phyloP scores from a whole-genome alignment of 106 monocot genomes.

The Xerophyta viscosa region DNA sequence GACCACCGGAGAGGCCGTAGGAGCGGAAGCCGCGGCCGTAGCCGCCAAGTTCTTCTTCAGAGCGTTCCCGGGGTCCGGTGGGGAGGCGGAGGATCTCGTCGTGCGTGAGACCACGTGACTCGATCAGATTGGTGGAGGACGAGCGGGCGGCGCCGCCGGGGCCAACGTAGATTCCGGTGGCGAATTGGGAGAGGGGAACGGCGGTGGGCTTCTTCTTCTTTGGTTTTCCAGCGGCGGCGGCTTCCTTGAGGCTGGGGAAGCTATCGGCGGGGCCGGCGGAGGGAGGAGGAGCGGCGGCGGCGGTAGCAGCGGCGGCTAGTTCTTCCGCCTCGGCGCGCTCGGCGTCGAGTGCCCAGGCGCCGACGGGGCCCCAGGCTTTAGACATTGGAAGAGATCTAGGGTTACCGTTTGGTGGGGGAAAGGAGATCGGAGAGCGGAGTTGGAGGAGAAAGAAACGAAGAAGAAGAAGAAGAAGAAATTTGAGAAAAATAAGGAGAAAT shows the following conservation, averaged over 20 bases:
- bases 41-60: slow-evolving; percentile 75
- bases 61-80: slow-evolving; percentile 70
- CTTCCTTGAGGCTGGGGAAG: slow-evolving; percentile 84
- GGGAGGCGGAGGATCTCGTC: slow-evolving; percentile 73
- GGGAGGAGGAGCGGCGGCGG: neutral
- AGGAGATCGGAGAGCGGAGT: neutral
- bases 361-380: slow-evolving; percentile 74
- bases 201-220: slow-evolving; percentile 82
- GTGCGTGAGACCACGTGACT: slow-evolving; percentile 40
- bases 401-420: slow-evolving; percentile 8
- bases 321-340: slow-evolving; percentile 80
- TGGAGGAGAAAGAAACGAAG: neutral
- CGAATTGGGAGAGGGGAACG: slow-evolving; percentile 61
- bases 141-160: slow-evolving; percentile 12
- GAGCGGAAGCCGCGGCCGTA: slow-evolving; percentile 61
- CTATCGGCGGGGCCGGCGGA: slow-evolving; percentile 9
- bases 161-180: slow-evolving; percentile 22
- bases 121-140: slow-evolving; percentile 5
- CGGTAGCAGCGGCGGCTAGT: slow-evolving; percentile 15
- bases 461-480: neutral
- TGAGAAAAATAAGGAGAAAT: no score
- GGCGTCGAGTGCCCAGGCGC: slow-evolving; percentile 94
- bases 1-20: slow-evolving; percentile 23
- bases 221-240: slow-evolving; percentile 32
- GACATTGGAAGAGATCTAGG: slow-evolving; percentile 24